Conservation (phyloP, 352 stramenopile genomes). For the Phytopythium sindhum region DNA sequence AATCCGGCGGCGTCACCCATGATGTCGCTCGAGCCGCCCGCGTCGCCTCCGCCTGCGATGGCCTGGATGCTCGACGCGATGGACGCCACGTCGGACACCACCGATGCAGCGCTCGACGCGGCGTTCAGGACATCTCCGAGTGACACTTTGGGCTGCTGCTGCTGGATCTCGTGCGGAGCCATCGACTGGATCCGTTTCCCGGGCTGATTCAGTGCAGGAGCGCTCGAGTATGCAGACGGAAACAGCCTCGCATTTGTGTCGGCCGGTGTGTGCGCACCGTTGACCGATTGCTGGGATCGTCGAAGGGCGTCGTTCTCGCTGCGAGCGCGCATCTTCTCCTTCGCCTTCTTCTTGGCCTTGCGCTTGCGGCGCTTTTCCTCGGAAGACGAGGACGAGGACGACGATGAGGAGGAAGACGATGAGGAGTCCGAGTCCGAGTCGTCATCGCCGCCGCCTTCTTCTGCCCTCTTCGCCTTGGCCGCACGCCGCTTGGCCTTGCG, state of each 20-base stretch:
- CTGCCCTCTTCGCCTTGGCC: conserved; percentile 5
- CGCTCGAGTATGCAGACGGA: neutral
- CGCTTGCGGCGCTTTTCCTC: conserved; percentile 21
- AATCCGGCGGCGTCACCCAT: neutral
- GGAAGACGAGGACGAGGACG: conserved; percentile 14
- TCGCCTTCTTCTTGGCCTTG: conserved; percentile 34
- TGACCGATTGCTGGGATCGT: neutral
- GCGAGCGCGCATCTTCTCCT: conserved; percentile 10
- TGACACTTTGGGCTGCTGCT: conserved; percentile 9
- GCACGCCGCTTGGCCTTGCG: conserved; percentile 14
- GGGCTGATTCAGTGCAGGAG: neutral
- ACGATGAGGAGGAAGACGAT: conserved; percentile 9
- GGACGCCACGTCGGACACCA: conserved; percentile 1
- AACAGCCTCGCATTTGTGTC: neutral
- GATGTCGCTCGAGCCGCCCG: neutral
- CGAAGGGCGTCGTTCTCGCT: neutral
- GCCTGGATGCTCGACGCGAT: conserved; percentile 3
- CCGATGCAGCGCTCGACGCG: conserved; percentile 10
- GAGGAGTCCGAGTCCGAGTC: conserved; percentile 13
- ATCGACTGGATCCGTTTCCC: conserved; percentile 1
- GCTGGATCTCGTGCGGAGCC: conserved; percentile 5
- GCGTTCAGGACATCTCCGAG: conserved; percentile 10
- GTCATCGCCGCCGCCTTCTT: neutral
- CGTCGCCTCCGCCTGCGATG: neutral
- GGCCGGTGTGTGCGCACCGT: neutral